Percentiles rank a stretch among this genome's conserved stretches.
Evolutionary conservation across 2,329 filamentous ascomycete species (phyloP).

Genomic region (Hypoxylon sp.): DNA sequence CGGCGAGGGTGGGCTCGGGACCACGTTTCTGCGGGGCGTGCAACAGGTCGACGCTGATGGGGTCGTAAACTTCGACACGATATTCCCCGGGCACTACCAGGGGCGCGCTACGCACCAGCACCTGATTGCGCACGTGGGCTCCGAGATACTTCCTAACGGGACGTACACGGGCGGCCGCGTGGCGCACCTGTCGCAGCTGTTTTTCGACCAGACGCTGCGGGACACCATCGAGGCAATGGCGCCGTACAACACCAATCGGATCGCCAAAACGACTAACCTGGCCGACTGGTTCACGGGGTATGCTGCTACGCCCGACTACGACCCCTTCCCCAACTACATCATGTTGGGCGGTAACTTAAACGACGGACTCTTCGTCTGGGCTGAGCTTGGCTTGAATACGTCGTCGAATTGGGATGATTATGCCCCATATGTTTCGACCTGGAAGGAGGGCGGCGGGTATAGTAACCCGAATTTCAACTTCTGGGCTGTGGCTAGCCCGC

Average conservation of each 20-base stretch:
- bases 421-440: conserved; percentile 48
- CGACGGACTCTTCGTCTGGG: conserved; percentile 50
- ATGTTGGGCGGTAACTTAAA: conserved; percentile 42
- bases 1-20: conserved; percentile 54
- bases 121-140: conserved; percentile 56
- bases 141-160: conserved; percentile 53
- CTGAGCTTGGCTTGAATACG: conserved; percentile 50
- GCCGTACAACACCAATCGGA: conserved; percentile 57
- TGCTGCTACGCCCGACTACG: conserved; percentile 52
- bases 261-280: conserved; percentile 49
- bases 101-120: conserved; percentile 60
- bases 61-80: conserved; percentile 62
- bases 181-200: conserved; percentile 60
- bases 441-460: conserved; percentile 52
- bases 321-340: conserved; percentile 66
- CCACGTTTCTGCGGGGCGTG: conserved; percentile 63
- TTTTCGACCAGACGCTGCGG: conserved; percentile 57
- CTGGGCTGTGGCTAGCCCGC: conserved; percentile 44
- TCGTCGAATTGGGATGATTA: conserved; percentile 51
- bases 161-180: conserved; percentile 56
- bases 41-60: conserved; percentile 61
- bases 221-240: conserved; percentile 54
- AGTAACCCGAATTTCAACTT: conserved; percentile 51
- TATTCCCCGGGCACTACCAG: conserved; percentile 60
- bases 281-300: conserved; percentile 51